A percentile compares a stretch with the other conserved stretches of the same genome.
phyloP scores from a whole-genome alignment of 2,329 filamentous ascomycete genomes.

The Botryotinia calthae region DNA sequence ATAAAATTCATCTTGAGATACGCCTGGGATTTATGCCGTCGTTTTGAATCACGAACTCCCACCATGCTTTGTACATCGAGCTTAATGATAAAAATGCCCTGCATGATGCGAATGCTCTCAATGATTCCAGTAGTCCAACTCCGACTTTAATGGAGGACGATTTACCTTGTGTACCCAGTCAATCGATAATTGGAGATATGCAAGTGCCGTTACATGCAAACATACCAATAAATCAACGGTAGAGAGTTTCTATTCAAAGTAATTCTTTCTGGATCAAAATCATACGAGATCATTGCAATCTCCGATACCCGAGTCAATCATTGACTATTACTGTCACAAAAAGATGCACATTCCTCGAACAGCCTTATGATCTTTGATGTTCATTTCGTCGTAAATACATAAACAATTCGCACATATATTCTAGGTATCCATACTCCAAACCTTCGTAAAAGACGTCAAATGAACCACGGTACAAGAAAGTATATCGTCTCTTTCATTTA shows the following conservation, averaged over 20 bases:
- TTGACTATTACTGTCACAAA: neutral
- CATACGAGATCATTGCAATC: neutral
- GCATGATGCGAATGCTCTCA: neutral
- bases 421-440: constrained; percentile 10
- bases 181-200: neutral
- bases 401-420: neutral
- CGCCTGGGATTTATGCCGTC: neutral
- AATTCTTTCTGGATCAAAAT: neutral
- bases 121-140: neutral
- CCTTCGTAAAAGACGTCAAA: neutral
- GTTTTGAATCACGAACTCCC: neutral
- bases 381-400: neutral
- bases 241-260: neutral
- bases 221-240: neutral
- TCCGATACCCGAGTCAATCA: neutral
- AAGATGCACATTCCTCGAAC: neutral
- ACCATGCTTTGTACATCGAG: neutral
- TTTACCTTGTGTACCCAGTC: neutral
- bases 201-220: neutral
- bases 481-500: neutral
- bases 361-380: neutral
- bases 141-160: neutral
- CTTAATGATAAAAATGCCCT: neutral
- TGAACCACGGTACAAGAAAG: neutral
- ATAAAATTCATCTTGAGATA: neutral